Evolutionary conservation across 2,329 filamentous ascomycete genomes (phyloP).

Genomic region (Acrocalymma vagum): DNA sequence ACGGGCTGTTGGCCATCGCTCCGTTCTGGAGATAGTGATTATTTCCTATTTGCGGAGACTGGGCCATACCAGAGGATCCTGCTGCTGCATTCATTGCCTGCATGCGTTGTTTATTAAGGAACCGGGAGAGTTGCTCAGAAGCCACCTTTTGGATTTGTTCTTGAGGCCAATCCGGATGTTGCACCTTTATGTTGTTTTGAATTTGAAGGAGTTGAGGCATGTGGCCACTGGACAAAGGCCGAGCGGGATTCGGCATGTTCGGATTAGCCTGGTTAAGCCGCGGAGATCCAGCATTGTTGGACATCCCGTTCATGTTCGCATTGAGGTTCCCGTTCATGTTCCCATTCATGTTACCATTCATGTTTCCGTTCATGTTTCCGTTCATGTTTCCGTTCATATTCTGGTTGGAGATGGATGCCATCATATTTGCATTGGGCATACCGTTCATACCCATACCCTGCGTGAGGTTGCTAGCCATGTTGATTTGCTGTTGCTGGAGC

Average conservation of each 20-base stretch:
- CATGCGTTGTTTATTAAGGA: conserved; percentile 41
- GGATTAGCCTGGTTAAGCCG: conserved; percentile 39
- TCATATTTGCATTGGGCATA: conserved; percentile 47
- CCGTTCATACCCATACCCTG: conserved; percentile 41
- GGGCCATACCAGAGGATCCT: conserved; percentile 39
- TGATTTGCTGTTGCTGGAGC: conserved; percentile 48
- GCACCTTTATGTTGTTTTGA: conserved; percentile 40
- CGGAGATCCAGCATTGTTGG: conserved; percentile 44
- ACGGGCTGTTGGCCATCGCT: conserved; percentile 37
- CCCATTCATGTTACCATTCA: conserved; percentile 45
- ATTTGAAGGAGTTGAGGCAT: conserved; percentile 44
- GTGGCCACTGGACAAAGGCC: conserved; percentile 41
- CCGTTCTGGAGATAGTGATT: conserved; percentile 45
- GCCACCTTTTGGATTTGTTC: conserved; percentile 45
- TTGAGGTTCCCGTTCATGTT: conserved; percentile 42
- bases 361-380: conserved; percentile 35
- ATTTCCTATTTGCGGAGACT: conserved; percentile 42
- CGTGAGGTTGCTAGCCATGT: conserved; percentile 43
- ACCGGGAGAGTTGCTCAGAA: conserved; percentile 42
- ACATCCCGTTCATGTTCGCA: conserved; percentile 43
- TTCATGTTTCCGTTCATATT: conserved; percentile 46
- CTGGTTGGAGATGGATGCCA: conserved; percentile 39
- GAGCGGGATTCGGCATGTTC: conserved; percentile 37
- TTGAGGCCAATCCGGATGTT: conserved; percentile 46
- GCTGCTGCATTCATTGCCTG: conserved; percentile 49